phyloP scores from a whole-genome alignment of 176 grass and related monocot genomes.

The Oryza glaberrima region DNA sequence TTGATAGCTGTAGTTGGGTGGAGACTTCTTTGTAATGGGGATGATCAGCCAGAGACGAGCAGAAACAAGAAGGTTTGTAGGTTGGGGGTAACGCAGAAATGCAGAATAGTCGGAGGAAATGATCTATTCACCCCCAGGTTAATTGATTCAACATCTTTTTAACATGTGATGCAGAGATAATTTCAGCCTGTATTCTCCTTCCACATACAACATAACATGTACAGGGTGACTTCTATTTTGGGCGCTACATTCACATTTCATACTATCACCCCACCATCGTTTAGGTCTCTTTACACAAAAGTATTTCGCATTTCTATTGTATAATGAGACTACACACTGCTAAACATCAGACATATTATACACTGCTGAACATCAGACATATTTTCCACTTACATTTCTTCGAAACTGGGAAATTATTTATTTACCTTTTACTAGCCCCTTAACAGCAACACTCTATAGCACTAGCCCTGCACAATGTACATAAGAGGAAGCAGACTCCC shows the following conservation, averaged over 20 bases:
- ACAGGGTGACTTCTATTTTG: background rate
- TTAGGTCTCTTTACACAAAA: background rate
- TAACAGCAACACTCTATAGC: constrained; percentile 26
- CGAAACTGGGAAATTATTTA: background rate
- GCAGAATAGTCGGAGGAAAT: background rate
- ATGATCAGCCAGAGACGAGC: background rate
- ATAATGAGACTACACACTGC: background rate
- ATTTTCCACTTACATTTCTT: background rate
- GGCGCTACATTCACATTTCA: constrained; percentile 3
- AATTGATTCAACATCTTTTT: background rate
- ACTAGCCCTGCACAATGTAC: background rate
- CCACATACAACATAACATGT: background rate
- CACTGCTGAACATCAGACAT: background rate
- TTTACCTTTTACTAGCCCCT: background rate
- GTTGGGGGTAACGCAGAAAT: no score
- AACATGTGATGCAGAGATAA: background rate
- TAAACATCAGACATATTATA: background rate
- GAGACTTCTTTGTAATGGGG: background rate
- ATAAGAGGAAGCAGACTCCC: background rate
- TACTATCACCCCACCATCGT: background rate
- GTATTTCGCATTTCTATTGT: background rate
- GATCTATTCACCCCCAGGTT: background rate
- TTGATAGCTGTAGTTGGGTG: constrained; percentile 60
- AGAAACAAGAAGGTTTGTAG: background rate
- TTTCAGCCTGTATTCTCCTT: background rate